A percentile compares a stretch with the other conserved stretches of the same genome.
These are phyloP conservation scores for Pseudopithomyces maydicus DNA, from an alignment of 2,329 filamentous ascomycete genomes.

Conservation along the genomic window DNA sequence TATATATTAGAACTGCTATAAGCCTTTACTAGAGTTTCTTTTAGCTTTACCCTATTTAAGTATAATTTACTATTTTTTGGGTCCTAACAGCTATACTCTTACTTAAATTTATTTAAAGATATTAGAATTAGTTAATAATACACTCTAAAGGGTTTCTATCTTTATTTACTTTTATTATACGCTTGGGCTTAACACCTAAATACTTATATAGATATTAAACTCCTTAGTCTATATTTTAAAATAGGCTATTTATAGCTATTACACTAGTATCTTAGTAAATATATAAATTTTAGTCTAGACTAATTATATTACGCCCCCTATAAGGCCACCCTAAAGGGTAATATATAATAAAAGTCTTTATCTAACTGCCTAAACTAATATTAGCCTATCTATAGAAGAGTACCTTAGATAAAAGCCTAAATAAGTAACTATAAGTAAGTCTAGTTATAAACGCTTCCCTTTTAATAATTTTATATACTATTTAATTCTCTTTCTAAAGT, in stretches of 20 bases:
- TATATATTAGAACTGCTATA: conserved; percentile 50
- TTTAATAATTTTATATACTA: conserved; percentile 19
- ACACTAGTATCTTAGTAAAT: conserved; percentile 45
- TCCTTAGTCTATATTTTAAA: conserved; percentile 47
- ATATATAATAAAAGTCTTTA: conserved; percentile 45
- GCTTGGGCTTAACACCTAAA: no score
- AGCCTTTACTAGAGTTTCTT: conserved; percentile 53
- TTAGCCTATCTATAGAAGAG: conserved; percentile 42
- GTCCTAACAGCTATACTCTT: conserved; percentile 20
- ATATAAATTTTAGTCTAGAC: conserved; percentile 33
- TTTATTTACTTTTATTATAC: no score
- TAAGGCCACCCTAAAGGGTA: no score
- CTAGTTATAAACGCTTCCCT: conserved; percentile 15
- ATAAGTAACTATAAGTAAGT: conserved; percentile 15
- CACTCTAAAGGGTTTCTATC: no score
- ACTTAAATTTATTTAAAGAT: conserved; percentile 19
- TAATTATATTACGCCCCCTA: conserved; percentile 21
- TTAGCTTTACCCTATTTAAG: conserved; percentile 52
- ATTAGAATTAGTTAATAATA: conserved; percentile 19
- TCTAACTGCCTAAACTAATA: conserved; percentile 43
- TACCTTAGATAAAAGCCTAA: conserved; percentile 27
- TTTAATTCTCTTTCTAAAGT: conserved; percentile 15
- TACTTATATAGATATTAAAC: no score
- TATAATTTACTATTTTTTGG: conserved; percentile 36
- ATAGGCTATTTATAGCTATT: conserved; percentile 48